These are phyloP conservation scores for Lachancea lanzarotensis DNA, from an alignment of 805 yeast genomes.

Conservation along the genomic window DNA sequence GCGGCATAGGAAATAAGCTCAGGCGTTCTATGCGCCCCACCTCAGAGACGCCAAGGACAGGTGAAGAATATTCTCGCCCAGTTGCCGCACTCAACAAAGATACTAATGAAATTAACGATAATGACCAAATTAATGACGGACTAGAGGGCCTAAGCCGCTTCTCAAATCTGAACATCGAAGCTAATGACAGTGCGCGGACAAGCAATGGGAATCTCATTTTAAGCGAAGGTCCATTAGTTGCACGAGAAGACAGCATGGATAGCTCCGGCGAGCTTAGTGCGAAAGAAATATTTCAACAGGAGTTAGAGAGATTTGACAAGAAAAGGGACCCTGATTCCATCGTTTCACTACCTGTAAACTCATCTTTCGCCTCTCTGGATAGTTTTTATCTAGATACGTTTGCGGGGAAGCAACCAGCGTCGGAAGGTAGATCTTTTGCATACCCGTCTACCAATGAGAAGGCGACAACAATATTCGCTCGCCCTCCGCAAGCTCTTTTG, in stretches of 20 bases:
- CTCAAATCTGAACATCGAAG: constrained; percentile 9
- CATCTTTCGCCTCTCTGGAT: constrained; percentile 73
- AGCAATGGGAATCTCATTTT: constrained; percentile 31
- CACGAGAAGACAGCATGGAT: not conserved
- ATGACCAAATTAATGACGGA: constrained; percentile 6
- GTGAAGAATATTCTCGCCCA: not conserved
- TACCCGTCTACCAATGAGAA: constrained; percentile 1
- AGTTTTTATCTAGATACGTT: constrained; percentile 57
- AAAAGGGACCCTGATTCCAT: constrained; percentile 36
- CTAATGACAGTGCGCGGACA: constrained; percentile 19
- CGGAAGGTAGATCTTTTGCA: not conserved
- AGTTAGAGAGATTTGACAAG: constrained; percentile 20
- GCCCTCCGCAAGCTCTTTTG: constrained; percentile 13
- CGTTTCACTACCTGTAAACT: constrained; percentile 61
- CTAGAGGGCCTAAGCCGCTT: constrained; percentile 1
- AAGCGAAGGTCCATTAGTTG: constrained; percentile 7
- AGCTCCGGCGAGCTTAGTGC: constrained; percentile 7
- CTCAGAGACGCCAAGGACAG: not conserved
- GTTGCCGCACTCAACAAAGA: not conserved
- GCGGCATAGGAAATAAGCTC: constrained; percentile 69
- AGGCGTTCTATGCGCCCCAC: constrained; percentile 29
- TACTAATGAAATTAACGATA: constrained; percentile 7
- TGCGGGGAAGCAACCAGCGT: constrained; percentile 25
- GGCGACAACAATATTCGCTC: constrained; percentile 12
- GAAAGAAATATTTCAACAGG: constrained; percentile 19